phyloP scores from a whole-genome alignment of 495 filamentous ascomycete genomes.

The Penicillium bialowiezense region DNA sequence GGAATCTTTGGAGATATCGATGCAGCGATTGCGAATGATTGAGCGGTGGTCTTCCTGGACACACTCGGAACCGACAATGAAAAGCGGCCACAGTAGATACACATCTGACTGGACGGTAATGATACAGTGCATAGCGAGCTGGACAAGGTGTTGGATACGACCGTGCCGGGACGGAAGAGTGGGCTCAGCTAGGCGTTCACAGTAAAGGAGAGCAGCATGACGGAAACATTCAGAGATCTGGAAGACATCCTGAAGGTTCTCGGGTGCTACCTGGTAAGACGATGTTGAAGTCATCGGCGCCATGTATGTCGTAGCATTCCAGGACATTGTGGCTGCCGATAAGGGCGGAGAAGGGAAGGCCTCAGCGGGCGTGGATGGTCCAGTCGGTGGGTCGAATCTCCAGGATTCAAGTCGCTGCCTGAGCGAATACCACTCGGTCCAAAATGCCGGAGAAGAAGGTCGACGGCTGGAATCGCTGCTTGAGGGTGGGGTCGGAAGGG shows the following conservation, averaged over 20 bases:
- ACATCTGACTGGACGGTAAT: constrained; percentile 77
- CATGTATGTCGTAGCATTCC: constrained; percentile 36
- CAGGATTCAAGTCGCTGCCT: constrained; percentile 75
- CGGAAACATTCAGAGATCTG: constrained; percentile 86
- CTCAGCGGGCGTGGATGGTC: constrained; percentile 18
- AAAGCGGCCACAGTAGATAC: constrained; percentile 91
- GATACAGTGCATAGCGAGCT: constrained; percentile 76
- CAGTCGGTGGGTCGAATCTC: constrained; percentile 60
- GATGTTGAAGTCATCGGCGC: constrained; percentile 30
- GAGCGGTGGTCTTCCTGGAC: constrained; percentile 76
- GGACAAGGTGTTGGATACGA: constrained; percentile 80
- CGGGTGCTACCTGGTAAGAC: constrained; percentile 30
- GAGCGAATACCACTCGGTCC: constrained; percentile 81
- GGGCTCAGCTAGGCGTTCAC: constrained; percentile 81
- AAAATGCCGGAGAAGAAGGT: constrained; percentile 58
- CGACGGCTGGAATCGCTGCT: constrained; percentile 21
- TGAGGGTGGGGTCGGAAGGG: constrained; percentile 28
- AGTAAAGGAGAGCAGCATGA: constrained; percentile 84
- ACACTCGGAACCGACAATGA: constrained; percentile 88
- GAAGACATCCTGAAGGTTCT: constrained; percentile 51
- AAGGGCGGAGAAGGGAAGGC: constrained; percentile 23
- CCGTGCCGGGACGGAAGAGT: constrained; percentile 68
- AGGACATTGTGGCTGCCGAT: constrained; percentile 24
- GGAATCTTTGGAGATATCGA: constrained; percentile 80
- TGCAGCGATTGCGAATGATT: constrained; percentile 73